Evolutionary conservation across 768 basidiomycete species (phyloP).

Genomic region (Dictyophora rubrovolvata): DNA sequence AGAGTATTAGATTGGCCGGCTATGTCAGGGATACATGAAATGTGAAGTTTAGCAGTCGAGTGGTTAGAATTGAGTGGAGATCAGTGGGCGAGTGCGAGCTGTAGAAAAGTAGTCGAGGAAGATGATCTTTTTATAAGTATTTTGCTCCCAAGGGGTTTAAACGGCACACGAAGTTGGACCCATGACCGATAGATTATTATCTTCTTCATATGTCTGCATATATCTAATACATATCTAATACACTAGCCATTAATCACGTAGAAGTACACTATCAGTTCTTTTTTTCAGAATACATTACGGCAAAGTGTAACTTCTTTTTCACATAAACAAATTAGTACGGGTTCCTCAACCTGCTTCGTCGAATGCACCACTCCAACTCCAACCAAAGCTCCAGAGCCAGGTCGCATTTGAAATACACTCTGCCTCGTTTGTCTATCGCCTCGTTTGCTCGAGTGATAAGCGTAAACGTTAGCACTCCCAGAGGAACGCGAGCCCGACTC

Average conservation of each 20-base stretch:
- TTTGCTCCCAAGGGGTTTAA: no score
- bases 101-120: no score
- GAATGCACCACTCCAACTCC: conserved; percentile 52
- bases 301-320: conserved; percentile 47
- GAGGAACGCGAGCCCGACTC: conserved; percentile 56
- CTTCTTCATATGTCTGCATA: no score
- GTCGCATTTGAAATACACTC: conserved; percentile 66
- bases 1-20: conserved; percentile 20
- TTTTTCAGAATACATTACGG: not conserved
- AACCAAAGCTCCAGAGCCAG: conserved; percentile 65
- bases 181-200: no score
- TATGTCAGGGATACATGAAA: no score
- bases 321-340: conserved; percentile 58
- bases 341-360: conserved; percentile 20
- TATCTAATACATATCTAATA: no score
- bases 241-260: not conserved
- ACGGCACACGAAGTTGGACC: no score
- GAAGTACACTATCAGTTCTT: not conserved
- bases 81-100: no score
- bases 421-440: conserved; percentile 65
- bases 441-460: conserved; percentile 50
- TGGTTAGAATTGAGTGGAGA: no score
- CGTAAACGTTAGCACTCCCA: conserved; percentile 74
- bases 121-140: no score
- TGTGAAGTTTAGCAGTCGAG: no score